phyloP scores from a whole-genome alignment of 176 grass and related monocot species.

The Eragrostis nindensis region DNA sequence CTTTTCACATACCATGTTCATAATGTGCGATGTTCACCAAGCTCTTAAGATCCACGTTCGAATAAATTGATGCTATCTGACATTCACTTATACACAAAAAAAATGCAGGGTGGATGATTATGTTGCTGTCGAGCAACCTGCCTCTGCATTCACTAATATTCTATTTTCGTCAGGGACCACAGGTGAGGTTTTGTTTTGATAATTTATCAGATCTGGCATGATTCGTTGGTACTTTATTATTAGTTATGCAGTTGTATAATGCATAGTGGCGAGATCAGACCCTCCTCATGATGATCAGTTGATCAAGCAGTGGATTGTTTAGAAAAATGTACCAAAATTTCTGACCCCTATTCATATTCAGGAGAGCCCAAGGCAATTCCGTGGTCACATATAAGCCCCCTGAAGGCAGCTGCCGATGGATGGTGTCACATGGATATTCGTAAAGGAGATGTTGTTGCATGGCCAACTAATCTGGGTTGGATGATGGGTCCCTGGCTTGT shows the following conservation, averaged over 20 bases:
- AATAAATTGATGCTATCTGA: constrained; percentile 12
- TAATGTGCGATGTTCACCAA: neutral
- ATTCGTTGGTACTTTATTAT: constrained; percentile 21
- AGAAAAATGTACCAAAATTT: neutral
- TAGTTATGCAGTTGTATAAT: neutral
- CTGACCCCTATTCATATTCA: constrained; percentile 43
- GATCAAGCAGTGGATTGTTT: neutral
- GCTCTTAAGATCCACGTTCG: neutral
- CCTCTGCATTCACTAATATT: constrained; percentile 81
- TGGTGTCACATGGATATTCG: constrained; percentile 96
- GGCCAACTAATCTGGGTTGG: constrained; percentile 99
- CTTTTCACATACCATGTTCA: constrained; percentile 12
- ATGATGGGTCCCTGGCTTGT: constrained; percentile 99
- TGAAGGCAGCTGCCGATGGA: constrained; percentile 96
- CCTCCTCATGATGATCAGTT: constrained; percentile 32
- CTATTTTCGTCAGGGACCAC: constrained; percentile 96
- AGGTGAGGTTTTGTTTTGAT: constrained; percentile 52
- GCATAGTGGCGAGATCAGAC: neutral
- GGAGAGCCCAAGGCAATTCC: constrained; percentile 98
- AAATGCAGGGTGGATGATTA: constrained; percentile 71
- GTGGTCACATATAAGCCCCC: constrained; percentile 88
- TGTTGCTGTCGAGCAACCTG: constrained; percentile 63
- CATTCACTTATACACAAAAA: constrained; percentile 16
- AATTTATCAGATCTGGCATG: constrained; percentile 13
- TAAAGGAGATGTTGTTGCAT: constrained; percentile 93